phyloP scores from a whole-genome alignment of 805 yeast species.

The Cyberlindnera sargentensis region DNA sequence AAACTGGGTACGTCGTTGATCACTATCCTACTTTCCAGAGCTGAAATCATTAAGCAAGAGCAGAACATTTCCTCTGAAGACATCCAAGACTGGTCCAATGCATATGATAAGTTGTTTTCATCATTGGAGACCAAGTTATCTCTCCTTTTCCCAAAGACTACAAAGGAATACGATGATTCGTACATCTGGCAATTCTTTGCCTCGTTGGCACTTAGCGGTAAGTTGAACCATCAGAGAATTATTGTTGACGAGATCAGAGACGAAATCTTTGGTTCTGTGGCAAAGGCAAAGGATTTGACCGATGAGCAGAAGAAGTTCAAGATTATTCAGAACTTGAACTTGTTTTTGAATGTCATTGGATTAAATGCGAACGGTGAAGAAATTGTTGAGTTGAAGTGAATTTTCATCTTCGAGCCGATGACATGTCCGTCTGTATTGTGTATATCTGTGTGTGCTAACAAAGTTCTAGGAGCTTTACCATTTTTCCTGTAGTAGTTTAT shows the following conservation, averaged over 20 bases:
- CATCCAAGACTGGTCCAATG: slow-evolving; percentile 57
- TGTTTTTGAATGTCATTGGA: slow-evolving; percentile 95
- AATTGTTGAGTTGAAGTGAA: slow-evolving; percentile 64
- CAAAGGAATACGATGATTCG: slow-evolving; percentile 24
- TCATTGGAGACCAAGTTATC: slow-evolving; percentile 71
- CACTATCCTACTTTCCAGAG: slow-evolving; percentile 86
- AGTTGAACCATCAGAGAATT: slow-evolving; percentile 82
- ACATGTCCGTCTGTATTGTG: no score
- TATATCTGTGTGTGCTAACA: no score
- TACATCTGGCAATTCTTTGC: slow-evolving; percentile 98
- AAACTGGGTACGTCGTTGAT: slow-evolving; percentile 81
- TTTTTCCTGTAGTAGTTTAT: no score
- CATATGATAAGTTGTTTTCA: slow-evolving; percentile 78
- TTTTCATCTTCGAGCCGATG: background rate
- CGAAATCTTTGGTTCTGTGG: slow-evolving; percentile 84
- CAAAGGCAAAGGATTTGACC: slow-evolving; percentile 50
- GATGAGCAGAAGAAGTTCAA: slow-evolving; percentile 39
- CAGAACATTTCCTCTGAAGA: slow-evolving; percentile 40
- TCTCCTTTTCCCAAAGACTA: slow-evolving; percentile 72
- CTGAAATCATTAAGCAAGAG: slow-evolving; percentile 88
- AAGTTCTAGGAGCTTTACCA: no score
- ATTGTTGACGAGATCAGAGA: slow-evolving; percentile 92
- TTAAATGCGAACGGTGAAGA: slow-evolving; percentile 86
- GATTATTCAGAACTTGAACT: slow-evolving; percentile 72
- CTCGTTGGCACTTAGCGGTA: slow-evolving; percentile 85